A percentile compares a stretch with the other conserved stretches of the same genome.
Conservation (phyloP, 2,329 filamentous ascomycete species). For the Coniosporium tulheliwenetii region DNA sequence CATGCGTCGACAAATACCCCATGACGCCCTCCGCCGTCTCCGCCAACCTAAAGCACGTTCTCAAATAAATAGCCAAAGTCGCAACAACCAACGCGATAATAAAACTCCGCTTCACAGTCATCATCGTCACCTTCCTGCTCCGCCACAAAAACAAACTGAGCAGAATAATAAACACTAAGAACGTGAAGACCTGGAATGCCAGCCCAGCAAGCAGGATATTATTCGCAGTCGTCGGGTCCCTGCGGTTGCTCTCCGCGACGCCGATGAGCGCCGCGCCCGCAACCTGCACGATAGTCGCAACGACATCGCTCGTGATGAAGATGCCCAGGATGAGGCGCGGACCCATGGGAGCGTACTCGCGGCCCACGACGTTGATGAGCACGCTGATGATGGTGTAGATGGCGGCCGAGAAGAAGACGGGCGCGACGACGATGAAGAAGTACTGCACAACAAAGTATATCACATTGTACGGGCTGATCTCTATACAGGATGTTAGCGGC, state of each 20-base stretch:
- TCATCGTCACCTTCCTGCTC: constrained; percentile 15
- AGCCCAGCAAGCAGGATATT: constrained; percentile 40
- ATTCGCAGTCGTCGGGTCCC: constrained; percentile 36
- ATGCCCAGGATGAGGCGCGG: constrained; percentile 34
- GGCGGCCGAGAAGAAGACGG: constrained; percentile 40
- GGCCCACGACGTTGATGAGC: constrained; percentile 25
- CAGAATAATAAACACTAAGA: constrained; percentile 32
- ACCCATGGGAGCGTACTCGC: constrained; percentile 26
- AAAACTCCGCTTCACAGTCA: constrained; percentile 22
- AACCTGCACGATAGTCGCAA: constrained; percentile 38
- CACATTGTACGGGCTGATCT: constrained; percentile 36
- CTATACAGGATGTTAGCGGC: constrained; percentile 5
- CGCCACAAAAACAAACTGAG: constrained; percentile 25
- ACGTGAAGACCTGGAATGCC: constrained; percentile 37
- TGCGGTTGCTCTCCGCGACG: constrained; percentile 28
- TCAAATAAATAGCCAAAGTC: constrained; percentile 34
- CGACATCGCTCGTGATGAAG: constrained; percentile 38
- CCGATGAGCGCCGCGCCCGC: constrained; percentile 40
- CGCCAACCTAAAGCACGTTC: constrained; percentile 37
- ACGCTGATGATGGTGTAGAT: constrained; percentile 40
- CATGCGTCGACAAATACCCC: constrained; percentile 30
- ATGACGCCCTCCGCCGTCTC: constrained; percentile 37
- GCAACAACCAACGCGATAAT: constrained; percentile 25
- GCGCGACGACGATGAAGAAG: constrained; percentile 45
- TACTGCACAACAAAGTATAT: constrained; percentile 43